Conservation (phyloP, 176 grass and related monocot species). For the Bromus sterilis region DNA sequence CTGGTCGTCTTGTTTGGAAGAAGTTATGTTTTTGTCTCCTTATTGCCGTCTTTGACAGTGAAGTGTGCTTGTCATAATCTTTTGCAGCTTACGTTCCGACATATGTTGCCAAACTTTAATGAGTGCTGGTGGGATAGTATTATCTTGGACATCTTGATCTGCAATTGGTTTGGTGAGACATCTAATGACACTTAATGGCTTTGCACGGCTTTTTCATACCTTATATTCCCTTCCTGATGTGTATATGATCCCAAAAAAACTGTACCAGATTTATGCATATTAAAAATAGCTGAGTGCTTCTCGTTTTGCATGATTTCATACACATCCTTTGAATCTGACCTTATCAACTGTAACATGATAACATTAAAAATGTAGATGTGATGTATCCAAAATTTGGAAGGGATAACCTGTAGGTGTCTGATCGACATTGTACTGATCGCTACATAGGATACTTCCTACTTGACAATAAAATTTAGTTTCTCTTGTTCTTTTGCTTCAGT, state of each 20-base stretch:
- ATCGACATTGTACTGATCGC: neutral
- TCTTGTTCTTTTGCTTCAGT: neutral
- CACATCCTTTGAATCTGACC: conserved; percentile 9
- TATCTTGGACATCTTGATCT: conserved; percentile 94
- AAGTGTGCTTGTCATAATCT: conserved; percentile 21
- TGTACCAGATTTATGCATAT: neutral
- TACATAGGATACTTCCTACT: neutral
- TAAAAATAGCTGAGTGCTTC: neutral
- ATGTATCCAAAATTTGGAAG: neutral
- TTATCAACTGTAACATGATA: conserved; percentile 7
- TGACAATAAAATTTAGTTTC: neutral
- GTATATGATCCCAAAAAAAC: neutral
- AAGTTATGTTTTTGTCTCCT: conserved; percentile 1
- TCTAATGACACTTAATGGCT: neutral
- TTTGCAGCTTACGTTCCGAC: conserved; percentile 89
- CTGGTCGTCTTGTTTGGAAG: neutral
- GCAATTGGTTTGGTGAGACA: conserved; percentile 98
- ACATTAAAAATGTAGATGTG: conserved; percentile 7
- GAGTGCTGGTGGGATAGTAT: conserved; percentile 99
- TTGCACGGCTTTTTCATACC: neutral
- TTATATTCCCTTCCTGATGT: neutral
- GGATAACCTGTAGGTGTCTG: neutral
- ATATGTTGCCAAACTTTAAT: conserved; percentile 99
- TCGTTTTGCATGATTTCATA: conserved; percentile 11
- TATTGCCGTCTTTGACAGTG: conserved; percentile 9